Base-by-base conservation (phyloP, 2,329 filamentous ascomycete species). In the Lasiodiplodia hormozganensis region DNA sequence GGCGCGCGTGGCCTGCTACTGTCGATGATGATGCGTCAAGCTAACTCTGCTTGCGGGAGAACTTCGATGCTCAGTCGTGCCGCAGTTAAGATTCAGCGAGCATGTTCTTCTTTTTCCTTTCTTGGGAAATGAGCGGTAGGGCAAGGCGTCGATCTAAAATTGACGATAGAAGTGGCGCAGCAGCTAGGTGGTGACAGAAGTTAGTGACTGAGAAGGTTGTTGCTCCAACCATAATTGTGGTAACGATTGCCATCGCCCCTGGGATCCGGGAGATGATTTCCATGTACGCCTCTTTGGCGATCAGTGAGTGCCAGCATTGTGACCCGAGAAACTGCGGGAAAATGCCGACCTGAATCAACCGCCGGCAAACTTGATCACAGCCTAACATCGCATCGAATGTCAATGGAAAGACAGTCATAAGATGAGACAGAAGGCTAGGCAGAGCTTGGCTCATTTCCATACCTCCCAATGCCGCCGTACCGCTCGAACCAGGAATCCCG, bases 201-300 rank as follows among this genome's bases (percentile, higher is more conserved):
- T 36, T 10, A 64, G 31, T 18, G 58, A 21, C 31, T 64, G 43
- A 38, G 51, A 49, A 51, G 23, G 60, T 7, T 28, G 28, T 28
- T 4, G 16, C n/a, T 11, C 16, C 25, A n/a, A 47, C 36, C 25
- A 36, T 64, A n/a, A n/a, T 64, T 23, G 60, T 25, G 31, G 21
- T 38, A 21, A 36, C 12, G 43, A 49, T 51, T 47, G 38, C 40
- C 58, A 51, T 18, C 40, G 25, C 56, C 53, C 56, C 56, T 43
- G 56, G 11, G 38, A 5, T 47, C 47, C 60, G 60, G 60, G 47
- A 64, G 60, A 64, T 38, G 60, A 64, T 51, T 64, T 38, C 60
- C 60, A 52, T 23, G 60, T 31, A 31, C 43, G 36, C 43, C 43
- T 47, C 8, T 62, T 21, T 38, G 28, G n/a, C 28, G 31, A 18